Evolutionary conservation across 129 eudicot genomes (phyloP).

Genomic region (Pittosporum tobira): DNA sequence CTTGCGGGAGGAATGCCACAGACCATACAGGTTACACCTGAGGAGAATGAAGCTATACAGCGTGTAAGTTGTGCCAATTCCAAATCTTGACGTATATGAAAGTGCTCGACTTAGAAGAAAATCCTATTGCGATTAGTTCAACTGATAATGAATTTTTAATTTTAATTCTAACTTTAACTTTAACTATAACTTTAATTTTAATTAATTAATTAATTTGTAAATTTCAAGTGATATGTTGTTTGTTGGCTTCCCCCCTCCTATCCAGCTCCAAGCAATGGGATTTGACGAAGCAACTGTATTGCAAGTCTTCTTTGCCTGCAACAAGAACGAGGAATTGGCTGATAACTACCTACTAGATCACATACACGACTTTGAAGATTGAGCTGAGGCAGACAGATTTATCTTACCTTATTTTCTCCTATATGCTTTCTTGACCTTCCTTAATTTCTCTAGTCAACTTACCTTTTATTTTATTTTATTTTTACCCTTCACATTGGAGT

Average conservation of each 20-base stretch:
- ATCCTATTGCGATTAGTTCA: not conserved
- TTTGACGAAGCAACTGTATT: conserved; percentile 59
- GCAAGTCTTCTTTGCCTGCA: conserved; percentile 79
- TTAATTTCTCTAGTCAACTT: conserved; percentile 2
- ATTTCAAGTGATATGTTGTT: not conserved
- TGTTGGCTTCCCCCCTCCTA: not conserved
- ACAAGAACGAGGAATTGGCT: conserved; percentile 81
- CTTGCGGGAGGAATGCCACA: conserved; percentile 73
- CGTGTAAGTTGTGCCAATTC: conserved; percentile 41
- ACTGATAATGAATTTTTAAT: too few relatives aligned
- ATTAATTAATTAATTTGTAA: too few relatives aligned
- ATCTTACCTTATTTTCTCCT: not conserved
- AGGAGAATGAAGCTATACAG: conserved; percentile 88
- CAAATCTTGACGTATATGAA: not conserved
- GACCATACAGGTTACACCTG: conserved; percentile 69
- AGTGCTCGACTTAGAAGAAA: too few relatives aligned
- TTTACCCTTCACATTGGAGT: conserved; percentile 20
- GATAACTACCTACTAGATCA: conserved; percentile 78
- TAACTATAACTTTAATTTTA: too few relatives aligned
- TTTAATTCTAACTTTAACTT: too few relatives aligned
- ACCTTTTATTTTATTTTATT: not conserved
- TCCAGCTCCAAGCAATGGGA: conserved; percentile 82
- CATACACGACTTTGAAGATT: conserved; percentile 61
- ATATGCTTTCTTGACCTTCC: conserved; percentile 3
- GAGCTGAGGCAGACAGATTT: conserved; percentile 9